Base-by-base conservation (phyloP, 352 stramenopile genomes). In the Labyrinthula sp. region DNA sequence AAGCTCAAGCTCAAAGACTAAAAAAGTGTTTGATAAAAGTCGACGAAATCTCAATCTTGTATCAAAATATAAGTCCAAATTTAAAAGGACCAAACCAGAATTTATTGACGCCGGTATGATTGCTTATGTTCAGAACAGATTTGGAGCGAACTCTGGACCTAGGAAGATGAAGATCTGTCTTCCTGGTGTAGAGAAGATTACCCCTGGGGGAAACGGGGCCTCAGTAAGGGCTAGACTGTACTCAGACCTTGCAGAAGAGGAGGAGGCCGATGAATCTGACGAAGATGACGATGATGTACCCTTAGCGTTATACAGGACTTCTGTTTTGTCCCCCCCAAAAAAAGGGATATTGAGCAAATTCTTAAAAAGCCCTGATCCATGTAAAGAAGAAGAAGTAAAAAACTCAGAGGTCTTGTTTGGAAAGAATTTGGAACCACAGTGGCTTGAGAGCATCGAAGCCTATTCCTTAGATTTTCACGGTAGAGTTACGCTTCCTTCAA, bases 361-460 rank as follows among this genome's bases (percentile, higher is more conserved):
- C 12, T 0, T 52, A 21, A 23, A 52, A 29, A 12, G 22, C 40
- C 12, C 43, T n/a, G 24, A 23, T 0, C 7, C 34, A n/a, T n/a
- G n/a, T n/a, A n/a, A n/a, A 12, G 33, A 50, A 8, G 35, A 50
- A 3, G 7, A 45, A 14, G n/a, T 15, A 6, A 22, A 7, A 6
- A 52, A 47, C 23, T 8, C 23, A 28, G 14, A 26, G 2, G 38
- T 52, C 0, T 24, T 21, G 3, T 47, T 45, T 6, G 43, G 43
- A 40, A 75, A 80, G 54, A 82, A 80, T 66, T 78, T 79, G 58
- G 71, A 73, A 40, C 73, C 73, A 0, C 70, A 78, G 17, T 83
- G 72, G 72, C 78, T 81, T 40, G 72, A 82, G 60, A 75, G 68
- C 12, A 67, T 82, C 0, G 69, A 80, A 39, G 71, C 70, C 4